A percentile compares a stretch with the other conserved stretches of the same genome.
These are phyloP conservation scores for Perilla frutescens DNA, from an alignment of 257 asterid species.

Conservation along the genomic window DNA sequence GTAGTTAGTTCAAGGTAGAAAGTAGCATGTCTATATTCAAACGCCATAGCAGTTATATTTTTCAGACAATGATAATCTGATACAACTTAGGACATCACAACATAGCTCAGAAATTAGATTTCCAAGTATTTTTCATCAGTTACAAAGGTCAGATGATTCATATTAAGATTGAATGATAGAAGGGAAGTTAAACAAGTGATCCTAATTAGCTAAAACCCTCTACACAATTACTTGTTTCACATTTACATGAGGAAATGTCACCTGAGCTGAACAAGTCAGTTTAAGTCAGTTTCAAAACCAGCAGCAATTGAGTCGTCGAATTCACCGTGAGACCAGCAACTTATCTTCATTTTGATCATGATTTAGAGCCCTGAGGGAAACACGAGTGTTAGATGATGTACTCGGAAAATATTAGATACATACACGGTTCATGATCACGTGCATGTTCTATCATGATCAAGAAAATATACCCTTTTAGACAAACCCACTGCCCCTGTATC, in stretches of 20 bases:
- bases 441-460: background rate
- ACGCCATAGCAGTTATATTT: too few species aligned
- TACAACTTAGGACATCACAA: too few species aligned
- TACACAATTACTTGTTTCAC: background rate
- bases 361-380: conserved; percentile 22
- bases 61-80: too few species aligned
- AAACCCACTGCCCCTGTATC: conserved; percentile 58
- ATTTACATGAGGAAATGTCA: background rate
- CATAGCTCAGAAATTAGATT: too few species aligned
- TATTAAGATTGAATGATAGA: background rate
- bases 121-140: background rate
- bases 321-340: background rate
- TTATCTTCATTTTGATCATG: background rate
- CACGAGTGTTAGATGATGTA: background rate
- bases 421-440: background rate
- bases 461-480: conserved; percentile 36
- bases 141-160: background rate
- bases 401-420: background rate
- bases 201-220: background rate
- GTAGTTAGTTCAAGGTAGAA: too few species aligned
- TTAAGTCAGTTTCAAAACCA: background rate
- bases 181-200: background rate
- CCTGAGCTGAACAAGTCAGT: background rate
- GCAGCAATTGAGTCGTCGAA: background rate
- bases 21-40: too few species aligned